Percentiles rank a stretch among this genome's conserved stretches.
Evolutionary conservation across 108 stramenopile genomes (phyloP).

Genomic region (Nitzschia putrida): DNA sequence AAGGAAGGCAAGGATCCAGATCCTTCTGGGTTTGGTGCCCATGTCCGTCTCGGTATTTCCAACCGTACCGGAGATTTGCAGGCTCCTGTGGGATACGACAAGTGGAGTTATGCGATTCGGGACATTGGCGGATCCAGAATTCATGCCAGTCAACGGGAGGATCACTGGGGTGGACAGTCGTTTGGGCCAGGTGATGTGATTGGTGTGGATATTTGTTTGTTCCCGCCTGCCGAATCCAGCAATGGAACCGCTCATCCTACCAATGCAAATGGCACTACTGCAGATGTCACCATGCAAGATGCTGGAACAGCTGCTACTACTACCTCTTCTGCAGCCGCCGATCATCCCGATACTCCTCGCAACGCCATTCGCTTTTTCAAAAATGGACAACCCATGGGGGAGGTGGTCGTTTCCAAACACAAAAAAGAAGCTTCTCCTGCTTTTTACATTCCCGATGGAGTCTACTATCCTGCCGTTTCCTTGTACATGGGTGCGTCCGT

Average conservation of each 20-base stretch:
- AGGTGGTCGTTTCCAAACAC: constrained; percentile 49
- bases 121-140: constrained; percentile 80
- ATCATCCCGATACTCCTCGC: constrained; percentile 2
- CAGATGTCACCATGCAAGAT: constrained; percentile 2
- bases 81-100: constrained; percentile 95
- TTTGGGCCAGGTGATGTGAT: constrained; percentile 90
- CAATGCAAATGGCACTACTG: not conserved
- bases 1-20: constrained; percentile 13
- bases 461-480: constrained; percentile 84
- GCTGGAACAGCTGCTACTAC: not conserved
- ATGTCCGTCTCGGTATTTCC: constrained; percentile 85
- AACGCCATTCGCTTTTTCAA: constrained; percentile 90
- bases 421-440: constrained; percentile 61
- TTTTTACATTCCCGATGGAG: constrained; percentile 63
- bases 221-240: not conserved
- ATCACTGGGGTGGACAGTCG: constrained; percentile 72
- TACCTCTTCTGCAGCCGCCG: not conserved
- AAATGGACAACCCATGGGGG: constrained; percentile 85
- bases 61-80: constrained; percentile 89
- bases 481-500: constrained; percentile 73
- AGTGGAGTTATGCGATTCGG: constrained; percentile 89
- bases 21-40: constrained; percentile 46
- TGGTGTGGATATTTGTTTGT: constrained; percentile 83
- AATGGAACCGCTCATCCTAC: not conserved
- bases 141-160: constrained; percentile 70